A percentile compares a stretch with the other conserved stretches of the same genome.
These are phyloP conservation scores for Arthrobotrys musiformis DNA, from an alignment of 2,329 filamentous ascomycete genomes.

Conservation along the genomic window DNA sequence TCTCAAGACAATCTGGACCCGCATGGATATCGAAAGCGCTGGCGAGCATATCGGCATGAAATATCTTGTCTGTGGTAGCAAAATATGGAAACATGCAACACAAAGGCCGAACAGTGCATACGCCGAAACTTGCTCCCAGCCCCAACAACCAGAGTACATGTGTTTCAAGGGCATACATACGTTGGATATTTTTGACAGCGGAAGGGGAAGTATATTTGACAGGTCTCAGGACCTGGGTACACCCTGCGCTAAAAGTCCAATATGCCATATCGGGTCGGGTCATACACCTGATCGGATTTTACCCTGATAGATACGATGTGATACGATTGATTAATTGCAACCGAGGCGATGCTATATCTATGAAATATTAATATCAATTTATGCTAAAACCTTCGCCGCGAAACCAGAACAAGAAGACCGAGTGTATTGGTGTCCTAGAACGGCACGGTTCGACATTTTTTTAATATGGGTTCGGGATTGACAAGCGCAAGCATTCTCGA, in stretches of 20 bases:
- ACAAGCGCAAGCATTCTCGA: slow-evolving; percentile 5
- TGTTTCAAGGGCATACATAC: slow-evolving; percentile 32
- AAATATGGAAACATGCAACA: slow-evolving; percentile 38
- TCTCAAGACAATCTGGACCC: too few species aligned
- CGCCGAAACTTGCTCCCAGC: background rate
- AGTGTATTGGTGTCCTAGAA: background rate
- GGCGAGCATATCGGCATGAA: too few species aligned
- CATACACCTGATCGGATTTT: slow-evolving; percentile 21
- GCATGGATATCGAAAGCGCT: too few species aligned
- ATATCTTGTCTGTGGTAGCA: background rate
- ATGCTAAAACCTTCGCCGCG: slow-evolving; percentile 34
- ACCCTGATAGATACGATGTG: slow-evolving; percentile 5
- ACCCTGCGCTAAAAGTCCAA: background rate
- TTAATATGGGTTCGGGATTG: slow-evolving; percentile 1
- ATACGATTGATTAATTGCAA: background rate
- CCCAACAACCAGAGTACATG: slow-evolving; percentile 31
- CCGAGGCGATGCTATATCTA: background rate
- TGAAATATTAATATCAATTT: slow-evolving; percentile 19
- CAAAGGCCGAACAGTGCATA: slow-evolving; percentile 29
- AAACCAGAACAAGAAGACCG: background rate
- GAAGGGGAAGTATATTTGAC: background rate
- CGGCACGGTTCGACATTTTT: background rate
- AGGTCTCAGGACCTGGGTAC: background rate
- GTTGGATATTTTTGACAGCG: slow-evolving; percentile 23
- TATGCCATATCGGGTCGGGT: slow-evolving; percentile 6